Evolutionary conservation across 805 yeast genomes (phyloP).

Genomic region (Starmerella sp.): DNA sequence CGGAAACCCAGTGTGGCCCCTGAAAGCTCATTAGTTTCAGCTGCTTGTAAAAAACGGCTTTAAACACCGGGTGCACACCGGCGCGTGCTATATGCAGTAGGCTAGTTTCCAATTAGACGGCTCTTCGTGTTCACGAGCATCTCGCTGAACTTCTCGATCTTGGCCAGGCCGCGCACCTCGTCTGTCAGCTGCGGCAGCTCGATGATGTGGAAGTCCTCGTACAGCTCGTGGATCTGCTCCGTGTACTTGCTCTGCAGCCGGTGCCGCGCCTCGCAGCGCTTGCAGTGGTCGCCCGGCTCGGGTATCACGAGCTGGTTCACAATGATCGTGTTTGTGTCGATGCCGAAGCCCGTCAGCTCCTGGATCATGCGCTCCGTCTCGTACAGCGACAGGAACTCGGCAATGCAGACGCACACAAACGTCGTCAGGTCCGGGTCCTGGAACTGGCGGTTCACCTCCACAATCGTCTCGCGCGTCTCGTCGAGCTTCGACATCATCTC

Average conservation of each 20-base stretch:
- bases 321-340: slow-evolving; percentile 93
- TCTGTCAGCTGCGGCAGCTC: slow-evolving; percentile 91
- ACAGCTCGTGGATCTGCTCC: slow-evolving; percentile 89
- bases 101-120: slow-evolving; percentile 4
- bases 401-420: slow-evolving; percentile 85
- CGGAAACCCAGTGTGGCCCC: no score
- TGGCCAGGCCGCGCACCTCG: slow-evolving; percentile 88
- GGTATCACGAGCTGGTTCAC: slow-evolving; percentile 90
- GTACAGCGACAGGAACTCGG: slow-evolving; percentile 89
- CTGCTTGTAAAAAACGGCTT: no score
- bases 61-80: no score
- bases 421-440: slow-evolving; percentile 94
- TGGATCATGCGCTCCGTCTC: slow-evolving; percentile 98
- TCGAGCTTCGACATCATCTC: slow-evolving; percentile 71
- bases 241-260: slow-evolving; percentile 92
- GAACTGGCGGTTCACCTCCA: slow-evolving; percentile 87
- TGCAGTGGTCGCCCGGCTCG: slow-evolving; percentile 57
- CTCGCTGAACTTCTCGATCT: slow-evolving; percentile 70
- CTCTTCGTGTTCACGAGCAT: slow-evolving; percentile 73
- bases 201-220: slow-evolving; percentile 93
- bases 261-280: slow-evolving; percentile 84
- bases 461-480: slow-evolving; percentile 68
- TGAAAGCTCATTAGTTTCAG: background rate
- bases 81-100: background rate
- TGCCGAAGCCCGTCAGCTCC: slow-evolving; percentile 84